Conservation (phyloP, 768 basidiomycete genomes). For the Hydnomerulius pinastri region DNA sequence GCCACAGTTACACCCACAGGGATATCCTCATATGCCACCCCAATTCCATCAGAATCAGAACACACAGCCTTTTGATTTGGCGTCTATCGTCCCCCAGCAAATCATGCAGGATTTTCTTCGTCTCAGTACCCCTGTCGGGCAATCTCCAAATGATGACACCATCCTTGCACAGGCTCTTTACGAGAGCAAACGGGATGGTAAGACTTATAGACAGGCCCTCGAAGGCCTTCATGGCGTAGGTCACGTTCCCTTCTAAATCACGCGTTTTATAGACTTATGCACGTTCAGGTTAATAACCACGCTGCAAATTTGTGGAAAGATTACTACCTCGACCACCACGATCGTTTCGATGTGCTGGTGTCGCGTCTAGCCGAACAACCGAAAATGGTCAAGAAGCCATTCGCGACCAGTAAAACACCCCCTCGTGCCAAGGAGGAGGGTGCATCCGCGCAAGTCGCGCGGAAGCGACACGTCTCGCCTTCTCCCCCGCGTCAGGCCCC, state of each 20-base stretch:
- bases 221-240: slow-evolving; percentile 67
- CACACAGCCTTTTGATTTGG: slow-evolving; percentile 30
- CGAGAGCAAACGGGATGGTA: slow-evolving; percentile 40
- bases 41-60: slow-evolving; percentile 25
- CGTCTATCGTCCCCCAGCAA: slow-evolving; percentile 48
- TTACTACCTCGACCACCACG: slow-evolving; percentile 72
- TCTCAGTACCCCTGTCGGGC: slow-evolving; percentile 55
- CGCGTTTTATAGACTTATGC: slow-evolving; percentile 5
- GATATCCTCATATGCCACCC: slow-evolving; percentile 12
- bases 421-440: slow-evolving; percentile 9
- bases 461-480: slow-evolving; percentile 36
- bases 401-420: slow-evolving; percentile 12
- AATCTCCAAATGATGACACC: slow-evolving; percentile 54
- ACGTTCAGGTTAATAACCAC: slow-evolving; percentile 43
- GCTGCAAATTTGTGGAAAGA: slow-evolving; percentile 74
- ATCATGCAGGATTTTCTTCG: slow-evolving; percentile 57
- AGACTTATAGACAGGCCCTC: slow-evolving; percentile 64
- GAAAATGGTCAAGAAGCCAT: slow-evolving; percentile 33
- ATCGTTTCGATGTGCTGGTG: slow-evolving; percentile 50
- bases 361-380: slow-evolving; percentile 25
- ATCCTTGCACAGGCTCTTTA: slow-evolving; percentile 51
- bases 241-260: slow-evolving; percentile 5
- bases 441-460: slow-evolving; percentile 30
- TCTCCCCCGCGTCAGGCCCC: slow-evolving; percentile 27
- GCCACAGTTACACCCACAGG: slow-evolving; percentile 21